Conservation (phyloP, 345 rosid species). For the Eutrema yunnanense region DNA sequence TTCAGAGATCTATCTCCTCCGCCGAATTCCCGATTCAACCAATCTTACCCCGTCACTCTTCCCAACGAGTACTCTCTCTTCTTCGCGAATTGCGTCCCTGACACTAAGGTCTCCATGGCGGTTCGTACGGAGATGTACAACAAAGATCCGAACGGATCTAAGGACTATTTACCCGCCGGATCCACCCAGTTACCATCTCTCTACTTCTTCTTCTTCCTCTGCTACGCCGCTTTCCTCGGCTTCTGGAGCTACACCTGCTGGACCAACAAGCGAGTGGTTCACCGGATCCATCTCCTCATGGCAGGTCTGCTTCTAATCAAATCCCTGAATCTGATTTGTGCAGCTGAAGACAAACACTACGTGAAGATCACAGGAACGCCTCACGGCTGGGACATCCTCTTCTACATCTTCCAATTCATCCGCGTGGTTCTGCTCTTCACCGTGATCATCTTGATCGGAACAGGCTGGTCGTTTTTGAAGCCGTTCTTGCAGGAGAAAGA, state of each 20-base stretch:
- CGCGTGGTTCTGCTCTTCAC: conserved; percentile 84
- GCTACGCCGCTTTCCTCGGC: conserved; percentile 51
- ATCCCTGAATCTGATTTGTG: conserved; percentile 82
- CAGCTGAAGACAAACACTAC: conserved; percentile 80
- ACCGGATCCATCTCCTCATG: conserved; percentile 89
- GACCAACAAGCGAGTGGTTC: conserved; percentile 46
- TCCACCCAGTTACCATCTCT: conserved; percentile 68
- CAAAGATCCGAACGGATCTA: conserved; percentile 50
- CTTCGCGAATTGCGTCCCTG: conserved; percentile 87
- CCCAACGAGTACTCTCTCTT: conserved; percentile 87
- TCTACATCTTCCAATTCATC: conserved; percentile 83
- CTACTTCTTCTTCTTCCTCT: conserved; percentile 46
- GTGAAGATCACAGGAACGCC: conserved; percentile 92
- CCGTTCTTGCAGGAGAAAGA: conserved; percentile 95
- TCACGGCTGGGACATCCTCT: conserved; percentile 93
- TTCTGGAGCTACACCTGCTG: conserved; percentile 60
- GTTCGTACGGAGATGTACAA: conserved; percentile 75
- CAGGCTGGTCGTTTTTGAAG: conserved; percentile 97
- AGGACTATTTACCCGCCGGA: conserved; percentile 76
- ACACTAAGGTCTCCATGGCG: conserved; percentile 71
- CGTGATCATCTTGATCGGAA: conserved; percentile 88
- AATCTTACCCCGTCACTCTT: conserved; percentile 51
- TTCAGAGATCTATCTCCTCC: conserved; percentile 87
- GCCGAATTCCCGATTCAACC: conserved; percentile 52
- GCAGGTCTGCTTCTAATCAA: conserved; percentile 68